Conservation (phyloP, 2,329 filamentous ascomycete genomes). For the Sclerotinia spermophila region DNA sequence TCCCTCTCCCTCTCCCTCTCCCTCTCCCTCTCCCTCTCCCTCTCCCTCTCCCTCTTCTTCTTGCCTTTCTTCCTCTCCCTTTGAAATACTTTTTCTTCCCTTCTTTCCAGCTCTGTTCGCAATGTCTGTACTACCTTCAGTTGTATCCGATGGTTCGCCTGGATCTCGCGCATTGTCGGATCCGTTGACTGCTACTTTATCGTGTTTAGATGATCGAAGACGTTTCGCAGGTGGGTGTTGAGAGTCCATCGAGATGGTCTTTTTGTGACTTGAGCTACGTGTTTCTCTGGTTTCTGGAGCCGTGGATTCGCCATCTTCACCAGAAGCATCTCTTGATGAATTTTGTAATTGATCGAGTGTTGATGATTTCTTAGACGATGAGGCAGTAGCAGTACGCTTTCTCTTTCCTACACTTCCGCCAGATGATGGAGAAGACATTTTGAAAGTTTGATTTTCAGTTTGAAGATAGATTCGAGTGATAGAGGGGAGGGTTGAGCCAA, state of each 20-base stretch:
- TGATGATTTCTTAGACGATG: constrained; percentile 46
- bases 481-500: neutral
- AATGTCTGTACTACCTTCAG: constrained; percentile 64
- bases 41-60: too few species aligned
- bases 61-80: too few species aligned
- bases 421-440: constrained; percentile 39
- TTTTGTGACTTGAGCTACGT: constrained; percentile 49
- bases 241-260: constrained; percentile 46
- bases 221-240: constrained; percentile 64
- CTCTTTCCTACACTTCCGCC: constrained; percentile 59
- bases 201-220: constrained; percentile 50
- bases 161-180: constrained; percentile 51
- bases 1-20: too few species aligned
- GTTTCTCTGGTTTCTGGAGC: constrained; percentile 54
- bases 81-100: constrained; percentile 46
- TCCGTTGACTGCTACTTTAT: constrained; percentile 31
- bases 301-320: constrained; percentile 74
- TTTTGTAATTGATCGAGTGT: constrained; percentile 59
- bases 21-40: too few species aligned
- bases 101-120: constrained; percentile 57
- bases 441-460: constrained; percentile 3
- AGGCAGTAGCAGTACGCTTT: constrained; percentile 64
- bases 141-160: constrained; percentile 67
- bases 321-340: constrained; percentile 78
- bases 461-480: neutral